These are phyloP conservation scores for Onygenales sp. DNA, from an alignment of 2,329 filamentous ascomycete species.

Conservation along the genomic window DNA sequence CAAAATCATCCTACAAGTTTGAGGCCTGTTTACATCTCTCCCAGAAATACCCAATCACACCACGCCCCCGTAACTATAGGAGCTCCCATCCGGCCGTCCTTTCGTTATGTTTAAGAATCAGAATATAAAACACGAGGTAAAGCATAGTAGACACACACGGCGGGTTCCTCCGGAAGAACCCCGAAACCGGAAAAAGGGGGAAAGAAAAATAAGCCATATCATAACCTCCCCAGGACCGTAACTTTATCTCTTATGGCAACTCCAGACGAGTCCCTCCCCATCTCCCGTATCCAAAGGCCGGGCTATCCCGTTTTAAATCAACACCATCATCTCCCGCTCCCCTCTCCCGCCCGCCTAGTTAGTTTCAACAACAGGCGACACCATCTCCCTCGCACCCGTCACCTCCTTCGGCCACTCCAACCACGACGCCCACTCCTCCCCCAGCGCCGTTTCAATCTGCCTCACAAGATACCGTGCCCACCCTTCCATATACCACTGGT, in stretches of 20 bases:
- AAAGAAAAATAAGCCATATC: neutral
- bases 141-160: too few relatives aligned
- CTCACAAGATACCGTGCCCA: conserved; percentile 20
- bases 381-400: neutral
- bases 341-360: neutral
- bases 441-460: conserved; percentile 17
- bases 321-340: neutral
- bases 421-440: conserved; percentile 18
- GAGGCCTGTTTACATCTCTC: too few relatives aligned
- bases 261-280: neutral
- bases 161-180: too few relatives aligned
- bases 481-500: conserved; percentile 20
- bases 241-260: neutral
- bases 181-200: neutral
- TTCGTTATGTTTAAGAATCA: too few relatives aligned
- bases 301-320: neutral
- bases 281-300: neutral
- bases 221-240: neutral
- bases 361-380: neutral
- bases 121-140: too few relatives aligned
- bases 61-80: too few relatives aligned
- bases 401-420: conserved; percentile 17
- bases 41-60: too few relatives aligned
- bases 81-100: too few relatives aligned
- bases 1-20: too few relatives aligned